Base-by-base conservation (phyloP, 2,329 filamentous ascomycete genomes). In the Penicillium olsonii region DNA sequence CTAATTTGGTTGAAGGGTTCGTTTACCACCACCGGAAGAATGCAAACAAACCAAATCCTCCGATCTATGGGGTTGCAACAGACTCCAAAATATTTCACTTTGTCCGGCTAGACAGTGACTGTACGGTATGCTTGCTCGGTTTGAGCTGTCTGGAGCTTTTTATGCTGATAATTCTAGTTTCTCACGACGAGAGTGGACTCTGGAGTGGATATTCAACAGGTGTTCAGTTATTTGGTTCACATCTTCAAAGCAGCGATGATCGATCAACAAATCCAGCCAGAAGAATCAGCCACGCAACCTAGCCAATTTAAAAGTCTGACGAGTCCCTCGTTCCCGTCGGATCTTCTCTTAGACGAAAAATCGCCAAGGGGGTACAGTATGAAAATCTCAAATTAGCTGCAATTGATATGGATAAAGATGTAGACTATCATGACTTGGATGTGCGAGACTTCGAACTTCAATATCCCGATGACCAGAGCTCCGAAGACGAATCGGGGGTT, bases 1-100 rank as follows among this genome's bases (percentile, higher is more conserved):
- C 42, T 45, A 17, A 45, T 12, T 29, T 37, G 24, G 42, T 38
- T 24, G 9, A 45, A 45, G 42, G 17, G 37, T 45, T 45, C 34
- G 9, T 45, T 11, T 37, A 45, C 29, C 24, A 45, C 22, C 24
- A 45, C 31, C 34, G 42, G 33, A 38, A 37, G 17, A 37, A 45
- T 45, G 42, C 34, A 45, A 45, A 38, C 7, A 45, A 45, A 11
- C 15, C 10, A 17, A 38, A 29, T 45, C 20, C 4, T 29, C 33
- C 42, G 22, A n/a, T 45, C 8, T 45, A 38, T 29, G 34, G 34
- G 12, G 15, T 45, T 38, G 34, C 42, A 37, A 45, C 42, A n/a
- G 42, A 45, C 42, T 45, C 42, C 15, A 15, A 10, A 31, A 17
- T 19, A 2, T 42, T 42, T 33, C 26, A 42, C 15, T 42, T 42